These are phyloP conservation scores for Penicillium digitatum DNA, from an alignment of 2,329 filamentous ascomycete genomes.

Conservation along the genomic window DNA sequence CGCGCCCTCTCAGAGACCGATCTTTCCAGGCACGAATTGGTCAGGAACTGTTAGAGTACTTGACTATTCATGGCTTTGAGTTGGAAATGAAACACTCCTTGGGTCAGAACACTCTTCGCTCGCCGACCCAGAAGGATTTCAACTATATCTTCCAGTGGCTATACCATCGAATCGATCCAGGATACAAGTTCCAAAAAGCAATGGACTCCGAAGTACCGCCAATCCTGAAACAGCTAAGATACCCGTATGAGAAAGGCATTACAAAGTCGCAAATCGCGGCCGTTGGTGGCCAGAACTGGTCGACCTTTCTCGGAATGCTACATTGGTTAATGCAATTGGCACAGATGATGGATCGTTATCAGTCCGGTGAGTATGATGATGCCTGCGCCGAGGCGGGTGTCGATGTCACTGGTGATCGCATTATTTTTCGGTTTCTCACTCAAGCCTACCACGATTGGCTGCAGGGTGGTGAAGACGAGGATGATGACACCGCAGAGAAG, in stretches of 20 bases:
- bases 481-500: slow-evolving; percentile 75
- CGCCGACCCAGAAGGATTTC: slow-evolving; percentile 97
- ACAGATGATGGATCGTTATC: slow-evolving; percentile 85
- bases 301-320: slow-evolving; percentile 83
- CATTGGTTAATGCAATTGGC: slow-evolving; percentile 99
- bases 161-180: slow-evolving; percentile 91
- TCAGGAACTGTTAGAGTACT: slow-evolving; percentile 85
- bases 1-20: slow-evolving; percentile 77
- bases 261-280: slow-evolving; percentile 94
- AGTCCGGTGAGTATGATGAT: slow-evolving; percentile 75
- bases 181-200: slow-evolving; percentile 86
- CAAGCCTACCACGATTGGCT: slow-evolving; percentile 92
- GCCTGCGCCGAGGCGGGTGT: slow-evolving; percentile 83
- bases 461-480: slow-evolving; percentile 81
- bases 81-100: slow-evolving; percentile 94
- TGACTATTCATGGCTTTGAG: slow-evolving; percentile 92
- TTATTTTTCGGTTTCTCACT: slow-evolving; percentile 90
- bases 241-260: slow-evolving; percentile 92
- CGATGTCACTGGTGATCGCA: slow-evolving; percentile 82
- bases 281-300: slow-evolving; percentile 96
- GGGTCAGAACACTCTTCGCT: slow-evolving; percentile 86
- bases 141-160: slow-evolving; percentile 97
- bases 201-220: slow-evolving; percentile 94
- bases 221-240: slow-evolving; percentile 86
- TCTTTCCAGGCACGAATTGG: slow-evolving; percentile 77